Evolutionary conservation across 306 rosid species (phyloP).

Genomic region (Fragaria iinumae): DNA sequence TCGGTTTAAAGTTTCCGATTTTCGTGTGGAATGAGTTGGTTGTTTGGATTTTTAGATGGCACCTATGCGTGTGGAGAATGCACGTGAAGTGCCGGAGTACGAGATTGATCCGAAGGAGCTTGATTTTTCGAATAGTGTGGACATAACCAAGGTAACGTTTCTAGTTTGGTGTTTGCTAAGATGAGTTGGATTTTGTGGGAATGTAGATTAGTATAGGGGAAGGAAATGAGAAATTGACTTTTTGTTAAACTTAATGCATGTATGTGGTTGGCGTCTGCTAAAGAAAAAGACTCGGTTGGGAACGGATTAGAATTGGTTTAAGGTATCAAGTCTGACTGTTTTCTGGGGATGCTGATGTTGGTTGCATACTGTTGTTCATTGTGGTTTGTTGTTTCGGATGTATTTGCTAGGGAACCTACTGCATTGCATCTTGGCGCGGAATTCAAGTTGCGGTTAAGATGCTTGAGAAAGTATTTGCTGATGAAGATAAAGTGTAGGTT

Average conservation of each 20-base stretch:
- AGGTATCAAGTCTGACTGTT: not conserved
- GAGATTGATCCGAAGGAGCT: slow-evolving; percentile 80
- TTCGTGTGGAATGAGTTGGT: slow-evolving; percentile 8
- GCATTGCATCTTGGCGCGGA: slow-evolving; percentile 82
- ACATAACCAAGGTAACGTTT: slow-evolving; percentile 63
- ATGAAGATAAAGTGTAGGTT: slow-evolving; percentile 94
- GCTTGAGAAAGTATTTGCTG: slow-evolving; percentile 65
- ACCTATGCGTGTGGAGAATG: slow-evolving; percentile 74
- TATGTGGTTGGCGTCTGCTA: not conserved
- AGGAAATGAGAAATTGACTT: not conserved
- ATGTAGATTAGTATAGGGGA: not conserved
- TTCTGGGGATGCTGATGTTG: not conserved
- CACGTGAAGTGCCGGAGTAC: slow-evolving; percentile 86
- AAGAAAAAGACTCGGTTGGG: not conserved
- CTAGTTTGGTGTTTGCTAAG: not conserved
- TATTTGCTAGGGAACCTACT: slow-evolving; percentile 62
- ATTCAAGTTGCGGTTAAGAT: slow-evolving; percentile 81
- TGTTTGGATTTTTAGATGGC: slow-evolving; percentile 55
- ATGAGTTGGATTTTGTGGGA: not conserved
- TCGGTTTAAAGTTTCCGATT: not conserved
- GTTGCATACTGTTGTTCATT: slow-evolving; percentile 4
- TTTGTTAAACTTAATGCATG: not conserved
- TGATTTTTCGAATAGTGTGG: slow-evolving; percentile 74
- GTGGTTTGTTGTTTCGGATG: slow-evolving; percentile 13
- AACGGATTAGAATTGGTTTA: not conserved